Base-by-base conservation (phyloP, 2,329 filamentous ascomycete genomes). In the Monilinia aucupariae region DNA sequence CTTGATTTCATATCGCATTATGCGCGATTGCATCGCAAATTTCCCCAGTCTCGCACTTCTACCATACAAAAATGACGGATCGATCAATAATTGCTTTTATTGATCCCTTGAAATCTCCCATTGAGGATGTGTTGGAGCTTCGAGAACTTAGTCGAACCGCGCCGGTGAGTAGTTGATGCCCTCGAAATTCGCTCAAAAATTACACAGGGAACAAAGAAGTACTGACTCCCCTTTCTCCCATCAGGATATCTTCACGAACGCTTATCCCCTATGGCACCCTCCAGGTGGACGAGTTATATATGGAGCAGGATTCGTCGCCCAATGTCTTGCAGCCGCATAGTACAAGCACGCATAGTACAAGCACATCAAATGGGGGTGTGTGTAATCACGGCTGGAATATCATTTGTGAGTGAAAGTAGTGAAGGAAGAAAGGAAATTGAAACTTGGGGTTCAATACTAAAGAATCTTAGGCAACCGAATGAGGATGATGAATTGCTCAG, bases 341-440 rank as follows among this genome's bases (percentile, higher is more conserved):
- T 85, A 86, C 73, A 99, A n/a, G n/a, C n/a, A n/a, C 83, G 94
- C 61, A 97, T 93, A 0, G 94, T 99, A n/a, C 93, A 97, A 77
- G 94, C 94, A 39, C 82, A 92, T 34, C 94, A 99, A 78, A 82
- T 86, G 48, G 94, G 92, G 12, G 85, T 86, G 65, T 90, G 89
- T 72, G 97, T 99, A 77, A 97, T 97, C 78, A 97, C 93, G 22
- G 94, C 91, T 1, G 99, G 93, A 7, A 85, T 96, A 77, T 94
- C 89, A 67, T 97, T 99, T 74, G 88, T 89, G 72, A 81, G 85
- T 22, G 85, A 88, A 71, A 82, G 80, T 65, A 83, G 80, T 66
- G 83, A 81, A 59, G 82, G 79, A 17, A 68, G 68, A 56, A 71
- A 73, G 74, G 78, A 75, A 73, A 81, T 94, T 4, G 76, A 84